Base-by-base conservation (phyloP, 768 basidiomycete species). In the Lepiota venenata region DNA sequence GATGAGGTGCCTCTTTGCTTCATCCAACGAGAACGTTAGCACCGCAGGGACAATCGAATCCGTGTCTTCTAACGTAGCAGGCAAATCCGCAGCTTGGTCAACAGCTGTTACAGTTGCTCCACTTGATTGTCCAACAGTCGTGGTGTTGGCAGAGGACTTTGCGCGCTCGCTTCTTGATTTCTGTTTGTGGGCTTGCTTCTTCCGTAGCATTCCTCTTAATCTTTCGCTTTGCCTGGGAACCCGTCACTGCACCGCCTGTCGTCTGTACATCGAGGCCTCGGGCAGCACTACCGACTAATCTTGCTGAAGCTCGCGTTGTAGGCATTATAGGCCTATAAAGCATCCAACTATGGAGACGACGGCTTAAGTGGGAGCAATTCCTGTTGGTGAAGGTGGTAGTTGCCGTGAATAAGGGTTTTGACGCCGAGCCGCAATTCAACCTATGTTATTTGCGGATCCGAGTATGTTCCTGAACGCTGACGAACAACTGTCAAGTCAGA, bases 11-110 rank as follows among this genome's bases (percentile, higher is more conserved):
- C 71, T 50, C 63, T 85, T 90, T 1, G 90, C 93, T 7, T 83
- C 81, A 43, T 85, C 80, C 58, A 92, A 85, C n/a, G 81, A 79
- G 70, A 95, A 95, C 5, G 79, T 78, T 32, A 94, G 77, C 7
- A 77, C 70, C 1, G 89, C 84, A 3, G 91, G 88, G 10, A 94
- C 77, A 35, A 87, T 65, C 15, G 65, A 64, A 22, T 65, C 59
- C 18, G 64, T 62, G 46, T 61, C 56, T 27, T 37, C 42, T 8
- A 11, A 9, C 22, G 18, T 55, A 36, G 47, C 10, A 36, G 50
- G 47, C 52, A 49, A 42, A 15, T 27, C 45, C 39, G 43, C 4
- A 29, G 18, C 20, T 47, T 50, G 40, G 55, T 29, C 50, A 40
- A 18, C 47, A 21, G 36, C 56, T 21, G 59, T 58, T 37, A 43